Conservation (phyloP, 83 land plant species). For the Isoetes engelmannii region DNA sequence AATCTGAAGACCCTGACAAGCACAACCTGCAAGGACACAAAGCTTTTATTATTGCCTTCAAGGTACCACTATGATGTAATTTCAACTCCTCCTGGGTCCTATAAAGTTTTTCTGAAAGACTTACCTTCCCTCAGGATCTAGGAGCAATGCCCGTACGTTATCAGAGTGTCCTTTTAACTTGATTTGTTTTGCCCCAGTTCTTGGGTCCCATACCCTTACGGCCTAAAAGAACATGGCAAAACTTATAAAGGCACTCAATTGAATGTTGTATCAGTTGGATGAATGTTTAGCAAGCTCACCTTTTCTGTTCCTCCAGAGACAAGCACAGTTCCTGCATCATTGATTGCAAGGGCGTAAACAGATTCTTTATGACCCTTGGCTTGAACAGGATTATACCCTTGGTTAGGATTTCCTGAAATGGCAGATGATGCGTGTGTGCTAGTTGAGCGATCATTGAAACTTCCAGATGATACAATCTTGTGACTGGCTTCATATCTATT, state of each 20-base stretch:
- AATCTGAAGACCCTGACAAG: constrained; percentile 67
- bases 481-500: constrained; percentile 51
- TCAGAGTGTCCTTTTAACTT: constrained; percentile 96
- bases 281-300: constrained; percentile 32
- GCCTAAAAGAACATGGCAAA: constrained; percentile 37
- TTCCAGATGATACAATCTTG: constrained; percentile 33
- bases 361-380: constrained; percentile 97
- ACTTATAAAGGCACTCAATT: not conserved
- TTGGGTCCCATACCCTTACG: constrained; percentile 96
- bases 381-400: constrained; percentile 68
- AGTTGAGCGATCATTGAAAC: constrained; percentile 39
- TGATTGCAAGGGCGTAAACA: constrained; percentile 96
- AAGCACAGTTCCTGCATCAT: constrained; percentile 76
- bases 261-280: constrained; percentile 3
- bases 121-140: constrained; percentile 92
- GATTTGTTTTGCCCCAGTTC: constrained; percentile 89
- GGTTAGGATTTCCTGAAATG: constrained; percentile 37
- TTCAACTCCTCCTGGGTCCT: not conserved
- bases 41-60: not conserved
- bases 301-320: constrained; percentile 99
- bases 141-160: constrained; percentile 76
- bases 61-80: not conserved
- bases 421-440: constrained; percentile 39
- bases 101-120: not conserved
- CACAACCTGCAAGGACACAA: constrained; percentile 12